Evolutionary conservation across 192 early-diverging fungal genomes (phyloP), one percentile per base, ranked within the genome.

Genomic region (Umbelopsis vinacea): DNA sequence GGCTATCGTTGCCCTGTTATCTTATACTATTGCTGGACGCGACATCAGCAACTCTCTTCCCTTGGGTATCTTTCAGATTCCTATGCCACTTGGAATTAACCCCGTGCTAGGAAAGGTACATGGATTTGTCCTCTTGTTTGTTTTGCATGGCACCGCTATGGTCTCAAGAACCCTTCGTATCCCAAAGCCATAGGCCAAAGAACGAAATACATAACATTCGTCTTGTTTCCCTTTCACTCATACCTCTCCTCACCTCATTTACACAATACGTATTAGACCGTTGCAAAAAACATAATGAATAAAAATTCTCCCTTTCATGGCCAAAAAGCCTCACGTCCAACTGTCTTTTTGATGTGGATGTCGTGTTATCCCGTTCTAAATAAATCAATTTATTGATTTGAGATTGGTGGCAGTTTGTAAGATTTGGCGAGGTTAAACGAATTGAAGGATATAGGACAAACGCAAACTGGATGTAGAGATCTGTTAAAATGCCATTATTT

Each of bases 131-230:
- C 74, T 88, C 21, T 80, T 94, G 74, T 95, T 88, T 72, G 93
- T 79, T 10, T 53, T 93, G 37, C 91, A 88, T 68, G 94, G 94
- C 17, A 88, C 91, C 2, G 76, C 90, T 8, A 91, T 92, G 92
- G 90, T 95, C 60, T 93, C 90, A 78, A 84, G 87, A 35, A 86
- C 82, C 2, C 50, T 93, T 68, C 87, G 86, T 24, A 92, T 93
- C 29, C 92, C 92, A 46, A 93, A 93, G 73, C n/a, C n/a, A n/a
- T n/a, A n/a, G n/a, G n/a, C n/a, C n/a, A n/a, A n/a, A n/a, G n/a
- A n/a, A n/a, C n/a, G n/a, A n/a, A n/a, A n/a, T n/a, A n/a, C n/a
- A n/a, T n/a, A n/a, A n/a, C n/a, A n/a, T 7, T 57, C 15, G 4
- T 12, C 54, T 11, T 2, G 23, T 15, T 29, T 22, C 6, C 54